A percentile compares a stretch with the other conserved stretches of the same genome.
phyloP scores from a whole-genome alignment of 2,329 filamentous ascomycete species.

The Sclerotinia subarctica region DNA sequence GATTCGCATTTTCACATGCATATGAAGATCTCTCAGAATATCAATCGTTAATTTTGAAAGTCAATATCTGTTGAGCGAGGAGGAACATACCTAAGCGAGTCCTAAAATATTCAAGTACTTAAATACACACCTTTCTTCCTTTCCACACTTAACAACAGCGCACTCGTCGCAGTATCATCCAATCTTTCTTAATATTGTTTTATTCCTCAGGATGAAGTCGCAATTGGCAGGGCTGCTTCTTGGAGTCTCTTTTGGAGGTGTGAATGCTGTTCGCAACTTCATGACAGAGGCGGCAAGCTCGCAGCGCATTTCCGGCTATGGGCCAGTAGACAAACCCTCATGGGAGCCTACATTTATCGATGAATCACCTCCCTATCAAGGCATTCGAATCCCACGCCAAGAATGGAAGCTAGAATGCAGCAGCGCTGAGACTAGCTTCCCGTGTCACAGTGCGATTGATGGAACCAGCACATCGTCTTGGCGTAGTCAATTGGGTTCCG shows the following conservation, averaged over 20 bases:
- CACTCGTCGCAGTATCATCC: background rate
- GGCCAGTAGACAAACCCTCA: background rate
- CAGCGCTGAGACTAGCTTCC: background rate
- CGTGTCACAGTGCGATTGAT: background rate
- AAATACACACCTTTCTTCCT: background rate
- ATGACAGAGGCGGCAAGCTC: slow-evolving; percentile 7
- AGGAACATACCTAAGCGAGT: background rate
- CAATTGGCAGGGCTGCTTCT: background rate
- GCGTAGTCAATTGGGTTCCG: background rate
- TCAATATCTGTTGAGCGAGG: background rate
- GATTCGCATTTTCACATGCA: background rate
- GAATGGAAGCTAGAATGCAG: slow-evolving; percentile 6
- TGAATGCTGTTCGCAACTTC: background rate
- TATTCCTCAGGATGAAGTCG: background rate
- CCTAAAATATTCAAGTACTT: background rate
- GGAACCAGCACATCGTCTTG: slow-evolving; percentile 6
- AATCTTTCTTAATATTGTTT: background rate
- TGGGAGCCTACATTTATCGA: slow-evolving; percentile 2
- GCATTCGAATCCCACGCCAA: background rate
- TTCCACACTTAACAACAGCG: background rate
- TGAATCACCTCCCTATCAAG: background rate
- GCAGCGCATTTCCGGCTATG: slow-evolving; percentile 6
- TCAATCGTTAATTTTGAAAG: background rate
- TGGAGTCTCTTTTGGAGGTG: slow-evolving; percentile 1
- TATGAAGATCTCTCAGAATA: background rate